phyloP scores from a whole-genome alignment of 2,329 filamentous ascomycete genomes.

The Hypoxylon sp. region DNA sequence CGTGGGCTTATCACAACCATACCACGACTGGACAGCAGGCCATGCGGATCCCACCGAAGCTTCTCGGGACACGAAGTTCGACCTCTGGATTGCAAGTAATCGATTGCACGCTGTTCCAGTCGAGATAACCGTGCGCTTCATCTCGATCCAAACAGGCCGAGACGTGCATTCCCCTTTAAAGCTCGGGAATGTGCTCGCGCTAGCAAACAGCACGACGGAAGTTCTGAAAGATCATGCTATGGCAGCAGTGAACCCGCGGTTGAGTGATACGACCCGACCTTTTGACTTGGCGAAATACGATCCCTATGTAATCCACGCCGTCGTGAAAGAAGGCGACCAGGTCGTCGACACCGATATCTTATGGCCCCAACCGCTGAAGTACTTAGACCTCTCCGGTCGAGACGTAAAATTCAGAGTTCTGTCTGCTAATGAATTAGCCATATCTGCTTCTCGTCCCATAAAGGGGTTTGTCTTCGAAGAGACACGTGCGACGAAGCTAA shows the following conservation, averaged over 20 bases:
- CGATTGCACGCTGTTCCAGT: conserved; percentile 44
- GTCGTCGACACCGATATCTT: conserved; percentile 63
- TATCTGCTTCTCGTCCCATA: conserved; percentile 61
- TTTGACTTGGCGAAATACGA: conserved; percentile 57
- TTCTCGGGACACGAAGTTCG: conserved; percentile 57
- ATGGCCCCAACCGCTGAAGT: conserved; percentile 75
- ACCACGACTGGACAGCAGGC: conserved; percentile 60
- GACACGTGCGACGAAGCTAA: conserved; percentile 59
- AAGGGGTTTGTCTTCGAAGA: conserved; percentile 70
- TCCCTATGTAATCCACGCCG: conserved; percentile 63
- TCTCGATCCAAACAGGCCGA: conserved; percentile 58
- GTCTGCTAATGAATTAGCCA: conserved; percentile 46
- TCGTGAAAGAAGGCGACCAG: conserved; percentile 56
- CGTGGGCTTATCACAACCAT: conserved; percentile 65
- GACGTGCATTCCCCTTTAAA: conserved; percentile 52
- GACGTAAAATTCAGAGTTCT: conserved; percentile 54
- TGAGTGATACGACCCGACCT: conserved; percentile 40
- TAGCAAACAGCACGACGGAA: conserved; percentile 58
- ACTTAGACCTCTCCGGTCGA: conserved; percentile 64
- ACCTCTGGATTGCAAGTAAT: conserved; percentile 60
- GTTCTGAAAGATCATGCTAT: conserved; percentile 54
- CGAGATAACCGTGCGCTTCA: conserved; percentile 54
- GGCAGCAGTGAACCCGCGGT: conserved; percentile 23
- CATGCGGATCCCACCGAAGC: conserved; percentile 58
- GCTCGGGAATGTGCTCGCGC: conserved; percentile 43